Percentiles rank a stretch among this genome's conserved stretches.
Evolutionary conservation across 1,284 basidiomycete genomes (phyloP).

Genomic region (Filobasidium uniguttulatum): DNA sequence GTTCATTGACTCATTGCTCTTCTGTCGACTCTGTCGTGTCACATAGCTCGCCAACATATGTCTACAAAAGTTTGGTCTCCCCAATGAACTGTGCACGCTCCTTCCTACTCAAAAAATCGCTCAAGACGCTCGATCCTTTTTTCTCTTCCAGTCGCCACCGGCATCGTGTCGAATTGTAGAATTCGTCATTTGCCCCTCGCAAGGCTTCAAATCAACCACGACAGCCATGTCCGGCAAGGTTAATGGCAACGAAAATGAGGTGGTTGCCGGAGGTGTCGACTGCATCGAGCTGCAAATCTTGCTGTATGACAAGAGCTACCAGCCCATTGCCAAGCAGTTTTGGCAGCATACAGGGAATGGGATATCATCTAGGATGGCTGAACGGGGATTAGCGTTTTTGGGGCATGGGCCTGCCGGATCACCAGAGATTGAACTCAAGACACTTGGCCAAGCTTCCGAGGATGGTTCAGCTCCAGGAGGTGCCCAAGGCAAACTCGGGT

Average conservation of each 20-base stretch:
- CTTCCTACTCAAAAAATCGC: conserved; percentile 61
- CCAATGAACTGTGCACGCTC: conserved; percentile 60
- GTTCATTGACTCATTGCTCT: neutral
- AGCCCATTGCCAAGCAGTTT: conserved; percentile 68
- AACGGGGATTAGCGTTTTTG: conserved; percentile 60
- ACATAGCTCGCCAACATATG: conserved; percentile 60
- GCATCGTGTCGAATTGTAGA: conserved; percentile 52
- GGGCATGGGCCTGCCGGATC: conserved; percentile 35
- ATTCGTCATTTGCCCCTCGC: conserved; percentile 55
- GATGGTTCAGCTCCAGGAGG: conserved; percentile 23
- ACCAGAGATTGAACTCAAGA: neutral
- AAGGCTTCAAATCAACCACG: conserved; percentile 18
- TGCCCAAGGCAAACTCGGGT: conserved; percentile 25
- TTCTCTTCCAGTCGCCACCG: conserved; percentile 44
- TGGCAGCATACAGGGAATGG: conserved; percentile 94
- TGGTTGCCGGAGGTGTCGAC: conserved; percentile 23
- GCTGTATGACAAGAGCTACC: conserved; percentile 56
- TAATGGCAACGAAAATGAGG: conserved; percentile 20
- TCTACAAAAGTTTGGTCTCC: conserved; percentile 57
- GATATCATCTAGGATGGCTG: conserved; percentile 75
- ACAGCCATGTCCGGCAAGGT: conserved; percentile 17
- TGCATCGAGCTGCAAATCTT: conserved; percentile 60
- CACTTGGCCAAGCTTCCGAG: neutral
- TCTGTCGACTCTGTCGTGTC: neutral
- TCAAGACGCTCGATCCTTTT: conserved; percentile 59